These are phyloP conservation scores for Arabis alpina DNA, from an alignment of 345 rosid genomes.

Conservation along the genomic window DNA sequence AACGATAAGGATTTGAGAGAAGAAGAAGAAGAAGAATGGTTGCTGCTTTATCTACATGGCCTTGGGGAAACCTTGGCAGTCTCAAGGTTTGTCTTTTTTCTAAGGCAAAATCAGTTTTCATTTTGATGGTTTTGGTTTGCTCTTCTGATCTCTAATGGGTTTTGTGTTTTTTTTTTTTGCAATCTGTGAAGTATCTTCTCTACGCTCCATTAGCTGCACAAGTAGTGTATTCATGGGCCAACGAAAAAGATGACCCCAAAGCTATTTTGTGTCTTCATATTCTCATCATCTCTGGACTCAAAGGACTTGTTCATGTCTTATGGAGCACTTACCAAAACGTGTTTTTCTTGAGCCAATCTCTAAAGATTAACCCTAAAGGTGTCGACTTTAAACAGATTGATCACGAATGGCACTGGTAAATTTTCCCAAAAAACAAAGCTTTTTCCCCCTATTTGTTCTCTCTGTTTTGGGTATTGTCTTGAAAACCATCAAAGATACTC, in stretches of 20 bases:
- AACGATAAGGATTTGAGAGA: slow-evolving; percentile 12
- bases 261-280: slow-evolving; percentile 70
- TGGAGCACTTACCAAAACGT: slow-evolving; percentile 60
- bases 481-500: background rate
- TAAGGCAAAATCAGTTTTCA: background rate
- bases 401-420: slow-evolving; percentile 89
- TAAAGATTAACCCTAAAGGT: slow-evolving; percentile 65
- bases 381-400: slow-evolving; percentile 91
- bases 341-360: slow-evolving; percentile 62
- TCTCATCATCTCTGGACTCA: slow-evolving; percentile 55
- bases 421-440: background rate
- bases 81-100: slow-evolving; percentile 62
- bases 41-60: slow-evolving; percentile 77
- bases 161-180: background rate
- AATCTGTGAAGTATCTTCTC: slow-evolving; percentile 65
- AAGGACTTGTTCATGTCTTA: slow-evolving; percentile 42
- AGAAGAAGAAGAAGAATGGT: slow-evolving; percentile 48
- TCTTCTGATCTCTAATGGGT: slow-evolving; percentile 23
- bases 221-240: slow-evolving; percentile 52
- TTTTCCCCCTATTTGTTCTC: background rate
- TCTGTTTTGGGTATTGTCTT: slow-evolving; percentile 4
- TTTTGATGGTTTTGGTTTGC: slow-evolving; percentile 1
- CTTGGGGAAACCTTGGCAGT: slow-evolving; percentile 81
- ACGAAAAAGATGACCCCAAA: slow-evolving; percentile 46
- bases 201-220: slow-evolving; percentile 73